phyloP scores from a whole-genome alignment of 352 stramenopile genomes.

The Phytophthora quininea region DNA sequence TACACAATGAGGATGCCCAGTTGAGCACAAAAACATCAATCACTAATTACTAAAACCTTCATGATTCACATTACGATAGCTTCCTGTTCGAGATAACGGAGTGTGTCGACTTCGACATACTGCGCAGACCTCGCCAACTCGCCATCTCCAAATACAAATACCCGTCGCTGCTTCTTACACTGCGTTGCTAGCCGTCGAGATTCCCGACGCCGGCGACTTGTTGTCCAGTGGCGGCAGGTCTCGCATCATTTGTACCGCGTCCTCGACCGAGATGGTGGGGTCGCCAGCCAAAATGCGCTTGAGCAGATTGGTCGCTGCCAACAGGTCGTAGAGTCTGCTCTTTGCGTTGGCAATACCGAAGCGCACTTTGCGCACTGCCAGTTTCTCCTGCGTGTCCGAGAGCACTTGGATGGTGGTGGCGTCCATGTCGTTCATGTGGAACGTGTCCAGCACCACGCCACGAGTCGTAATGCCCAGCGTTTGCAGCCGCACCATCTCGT shows the following conservation, averaged over 20 bases:
- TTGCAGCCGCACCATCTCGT: constrained; percentile 33
- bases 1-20: neutral
- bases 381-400: constrained; percentile 56
- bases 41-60: neutral
- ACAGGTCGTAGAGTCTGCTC: constrained; percentile 38
- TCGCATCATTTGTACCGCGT: constrained; percentile 30
- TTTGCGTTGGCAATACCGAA: constrained; percentile 55
- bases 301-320: constrained; percentile 45
- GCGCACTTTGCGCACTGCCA: constrained; percentile 41
- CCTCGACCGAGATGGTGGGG: constrained; percentile 28
- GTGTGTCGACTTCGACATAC: neutral
- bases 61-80: neutral
- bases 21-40: neutral
- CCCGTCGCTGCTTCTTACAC: constrained; percentile 6
- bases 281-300: constrained; percentile 39
- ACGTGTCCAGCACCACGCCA: constrained; percentile 54
- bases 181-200: constrained; percentile 2
- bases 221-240: neutral
- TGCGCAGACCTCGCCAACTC: neutral
- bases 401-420: constrained; percentile 63
- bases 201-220: constrained; percentile 3
- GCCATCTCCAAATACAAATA: neutral
- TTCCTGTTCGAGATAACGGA: neutral
- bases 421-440: constrained; percentile 64
- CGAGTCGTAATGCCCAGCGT: constrained; percentile 29